A percentile compares a stretch with the other conserved stretches of the same genome.
Evolutionary conservation across 1,284 basidiomycete species (phyloP).

Genomic region (Papiliotrema nemorosa): DNA sequence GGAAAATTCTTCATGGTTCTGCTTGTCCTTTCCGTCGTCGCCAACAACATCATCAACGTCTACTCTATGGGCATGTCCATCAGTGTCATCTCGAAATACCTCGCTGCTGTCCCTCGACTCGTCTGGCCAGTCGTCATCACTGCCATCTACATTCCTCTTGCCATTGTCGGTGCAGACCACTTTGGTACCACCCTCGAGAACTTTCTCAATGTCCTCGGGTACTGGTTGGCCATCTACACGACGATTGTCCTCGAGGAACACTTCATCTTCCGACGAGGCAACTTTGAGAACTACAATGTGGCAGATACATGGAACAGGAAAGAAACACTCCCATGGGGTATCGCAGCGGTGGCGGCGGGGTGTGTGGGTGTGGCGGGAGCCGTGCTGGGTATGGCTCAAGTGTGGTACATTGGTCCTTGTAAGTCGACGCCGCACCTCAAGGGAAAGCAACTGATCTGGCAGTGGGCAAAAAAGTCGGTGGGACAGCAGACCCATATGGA

Average conservation of each 20-base stretch:
- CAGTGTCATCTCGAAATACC: slow-evolving; percentile 33
- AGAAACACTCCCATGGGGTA: slow-evolving; percentile 26
- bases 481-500: slow-evolving; percentile 14
- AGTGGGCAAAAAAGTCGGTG: slow-evolving; percentile 23
- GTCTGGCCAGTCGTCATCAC: slow-evolving; percentile 46
- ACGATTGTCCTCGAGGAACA: slow-evolving; percentile 46
- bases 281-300: slow-evolving; percentile 38
- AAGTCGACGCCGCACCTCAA: not conserved
- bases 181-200: slow-evolving; percentile 41
- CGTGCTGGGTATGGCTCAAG: slow-evolving; percentile 40
- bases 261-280: slow-evolving; percentile 45
- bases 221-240: slow-evolving; percentile 48
- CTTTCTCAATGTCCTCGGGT: slow-evolving; percentile 39
- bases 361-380: slow-evolving; percentile 32
- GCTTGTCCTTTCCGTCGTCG: slow-evolving; percentile 44
- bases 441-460: not conserved
- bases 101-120: slow-evolving; percentile 45
- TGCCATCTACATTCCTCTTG: slow-evolving; percentile 42
- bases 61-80: slow-evolving; percentile 40
- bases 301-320: slow-evolving; percentile 36
- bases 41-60: slow-evolving; percentile 47
- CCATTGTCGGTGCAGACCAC: slow-evolving; percentile 43
- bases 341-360: slow-evolving; percentile 23
- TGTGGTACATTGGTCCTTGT: slow-evolving; percentile 40
- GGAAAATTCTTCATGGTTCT: slow-evolving; percentile 41